Conservation (phyloP, 2,329 filamentous ascomycete genomes). For the Ceratocystiopsis sp. region DNA sequence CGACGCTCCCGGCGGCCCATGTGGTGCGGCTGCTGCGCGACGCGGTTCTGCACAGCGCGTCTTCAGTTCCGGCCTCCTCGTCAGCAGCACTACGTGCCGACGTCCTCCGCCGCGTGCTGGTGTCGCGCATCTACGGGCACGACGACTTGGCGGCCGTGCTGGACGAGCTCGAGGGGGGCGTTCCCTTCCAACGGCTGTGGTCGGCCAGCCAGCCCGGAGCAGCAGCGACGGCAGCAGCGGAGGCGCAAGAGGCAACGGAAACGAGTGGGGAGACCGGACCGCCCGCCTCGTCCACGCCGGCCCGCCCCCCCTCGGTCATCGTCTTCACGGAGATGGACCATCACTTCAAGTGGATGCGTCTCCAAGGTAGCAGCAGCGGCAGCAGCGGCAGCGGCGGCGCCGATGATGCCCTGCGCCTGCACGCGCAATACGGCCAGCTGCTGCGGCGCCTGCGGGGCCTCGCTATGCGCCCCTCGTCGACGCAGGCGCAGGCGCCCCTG, state of each 20-base stretch:
- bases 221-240: not conserved
- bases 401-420: conserved; percentile 1
- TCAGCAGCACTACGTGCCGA: conserved; percentile 2
- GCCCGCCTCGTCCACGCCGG: too few species aligned
- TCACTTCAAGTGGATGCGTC: conserved; percentile 9
- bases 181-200: conserved; percentile 7
- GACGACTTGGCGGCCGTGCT: conserved; percentile 41
- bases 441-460: conserved; percentile 7
- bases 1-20: conserved; percentile 24
- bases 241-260: not conserved
- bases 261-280: too few species aligned
- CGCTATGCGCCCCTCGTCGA: not conserved
- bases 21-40: conserved; percentile 24
- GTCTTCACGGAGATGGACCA: conserved; percentile 10
- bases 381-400: too few species aligned
- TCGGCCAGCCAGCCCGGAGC: not conserved
- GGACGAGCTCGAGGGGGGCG: conserved; percentile 18
- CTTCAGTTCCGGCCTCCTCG: not conserved
- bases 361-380: conserved; percentile 5
- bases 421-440: conserved; percentile 8
- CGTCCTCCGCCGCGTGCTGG: conserved; percentile 29
- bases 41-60: conserved; percentile 1
- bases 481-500: not conserved
- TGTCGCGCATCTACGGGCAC: conserved; percentile 41
- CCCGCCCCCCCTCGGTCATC: not conserved